Conservation (phyloP, 768 basidiomycete genomes). For the Galerina sulciceps region DNA sequence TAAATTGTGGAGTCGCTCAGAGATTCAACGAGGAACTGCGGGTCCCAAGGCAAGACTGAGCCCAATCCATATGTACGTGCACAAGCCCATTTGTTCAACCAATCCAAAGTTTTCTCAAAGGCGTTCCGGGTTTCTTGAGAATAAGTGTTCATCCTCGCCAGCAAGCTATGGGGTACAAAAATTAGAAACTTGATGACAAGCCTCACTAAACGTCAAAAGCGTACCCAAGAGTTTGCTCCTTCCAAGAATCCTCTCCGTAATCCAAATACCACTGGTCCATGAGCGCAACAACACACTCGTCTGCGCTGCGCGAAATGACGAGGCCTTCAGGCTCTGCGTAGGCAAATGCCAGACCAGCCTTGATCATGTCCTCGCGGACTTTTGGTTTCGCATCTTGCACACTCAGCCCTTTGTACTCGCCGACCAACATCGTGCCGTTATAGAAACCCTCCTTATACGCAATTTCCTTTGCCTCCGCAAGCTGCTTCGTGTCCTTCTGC, state of each 20-base stretch:
- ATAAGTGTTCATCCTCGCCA: slow-evolving; percentile 90
- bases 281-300: slow-evolving; percentile 96
- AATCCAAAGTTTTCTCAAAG: slow-evolving; percentile 89
- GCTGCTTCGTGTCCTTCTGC: slow-evolving; percentile 90
- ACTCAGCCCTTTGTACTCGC: slow-evolving; percentile 85
- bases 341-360: slow-evolving; percentile 75
- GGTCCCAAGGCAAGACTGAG: slow-evolving; percentile 96
- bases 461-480: slow-evolving; percentile 96
- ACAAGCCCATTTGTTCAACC: slow-evolving; percentile 99
- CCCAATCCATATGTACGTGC: slow-evolving; percentile 97
- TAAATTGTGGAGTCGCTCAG: slow-evolving; percentile 98
- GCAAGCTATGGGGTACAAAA: slow-evolving; percentile 50
- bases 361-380: slow-evolving; percentile 85
- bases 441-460: slow-evolving; percentile 99
- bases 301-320: slow-evolving; percentile 88
- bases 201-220: slow-evolving; percentile 28
- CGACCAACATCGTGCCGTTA: slow-evolving; percentile 87
- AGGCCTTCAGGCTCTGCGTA: slow-evolving; percentile 96
- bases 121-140: slow-evolving; percentile 88
- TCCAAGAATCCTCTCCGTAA: slow-evolving; percentile 94
- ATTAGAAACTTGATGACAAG: slow-evolving; percentile 2
- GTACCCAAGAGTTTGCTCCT: slow-evolving; percentile 80
- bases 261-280: slow-evolving; percentile 99
- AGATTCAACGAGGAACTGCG: slow-evolving; percentile 94
- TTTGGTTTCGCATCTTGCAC: slow-evolving; percentile 93